Base-by-base conservation (phyloP, 441 rosid genomes). In the Aquilaria agallochum region DNA sequence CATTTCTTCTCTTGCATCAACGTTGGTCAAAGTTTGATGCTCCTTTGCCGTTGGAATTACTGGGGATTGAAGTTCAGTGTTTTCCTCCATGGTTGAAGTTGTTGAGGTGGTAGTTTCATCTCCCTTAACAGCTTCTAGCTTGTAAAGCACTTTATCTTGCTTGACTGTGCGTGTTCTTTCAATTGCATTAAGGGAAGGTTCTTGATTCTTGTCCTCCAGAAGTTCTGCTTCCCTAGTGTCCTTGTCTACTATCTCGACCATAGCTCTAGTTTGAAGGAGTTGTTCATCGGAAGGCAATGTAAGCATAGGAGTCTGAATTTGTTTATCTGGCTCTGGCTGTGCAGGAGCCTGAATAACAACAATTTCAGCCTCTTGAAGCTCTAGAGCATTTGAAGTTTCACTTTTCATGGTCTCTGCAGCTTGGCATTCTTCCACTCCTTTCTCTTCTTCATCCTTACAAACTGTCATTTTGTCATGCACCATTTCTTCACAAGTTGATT, bases 211-310 rank as follows among this genome's bases (percentile, higher is more conserved):
- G 5, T 65, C 72, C 59, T 63, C 64, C 61, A 34, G 46, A 9
- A 15, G 27, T 69, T 54, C 66, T 3, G 9, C 63, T 33, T 66
- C 63, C 54, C 59, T 65, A 34, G 45, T 53, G 8, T 72, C 73
- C 62, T 75, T 72, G 47, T 77, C 74, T 68, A 56, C 63, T 20
- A 7, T 31, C 60, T 58, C 74, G 65, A 58, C 62, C 11, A 51
- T 53, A 31, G 50, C 59, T 44, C 62, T 62, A 49, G 64, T 60
- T 68, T 45, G 74, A 52, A 50, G 56, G 45, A 45, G 57, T 32
- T 61, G 66, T 58, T 69, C 71, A 60, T 68, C 55, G 3, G n/a
- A 11, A 49, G 58, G 55, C 48, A 64, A 47, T 42, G 50, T 56
- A 55, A 71, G 55, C 64, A 67, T 27, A 20, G 60, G 63, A 56